These are phyloP conservation scores for Fallopia convolvulus DNA, from an alignment of 148 eudicot species.

Conservation along the genomic window DNA sequence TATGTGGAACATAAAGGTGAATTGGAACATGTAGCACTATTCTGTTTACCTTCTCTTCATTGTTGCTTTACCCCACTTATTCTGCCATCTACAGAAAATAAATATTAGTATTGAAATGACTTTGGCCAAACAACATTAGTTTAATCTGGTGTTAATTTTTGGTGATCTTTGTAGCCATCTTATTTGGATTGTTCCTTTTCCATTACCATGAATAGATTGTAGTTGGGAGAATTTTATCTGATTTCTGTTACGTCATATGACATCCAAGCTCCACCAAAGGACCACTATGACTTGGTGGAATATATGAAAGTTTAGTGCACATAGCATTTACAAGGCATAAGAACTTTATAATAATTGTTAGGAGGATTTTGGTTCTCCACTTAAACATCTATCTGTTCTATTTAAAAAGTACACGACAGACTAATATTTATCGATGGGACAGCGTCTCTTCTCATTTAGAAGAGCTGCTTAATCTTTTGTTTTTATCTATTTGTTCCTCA, in stretches of 20 bases:
- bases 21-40: background rate
- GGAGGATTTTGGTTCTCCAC: slow-evolving; percentile 7
- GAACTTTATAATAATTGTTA: slow-evolving; percentile 4
- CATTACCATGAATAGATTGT: background rate
- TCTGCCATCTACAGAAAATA: too few species aligned
- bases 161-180: background rate
- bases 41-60: background rate
- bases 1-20: background rate
- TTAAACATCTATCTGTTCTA: background rate
- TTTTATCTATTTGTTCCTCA: background rate
- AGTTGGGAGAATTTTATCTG: background rate
- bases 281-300: slow-evolving; percentile 7
- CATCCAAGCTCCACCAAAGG: background rate
- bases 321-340: background rate
- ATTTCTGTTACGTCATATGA: background rate
- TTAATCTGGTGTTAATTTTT: background rate
- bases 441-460: slow-evolving; percentile 6
- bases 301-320: slow-evolving; percentile 3
- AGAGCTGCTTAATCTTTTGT: background rate
- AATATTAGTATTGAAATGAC: too few species aligned
- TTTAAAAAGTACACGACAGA: slow-evolving; percentile 4
- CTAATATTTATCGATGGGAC: background rate
- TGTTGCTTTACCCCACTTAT: too few species aligned
- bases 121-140: background rate
- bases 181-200: background rate